Evolutionary conservation across 495 filamentous ascomycete species (phyloP).

Genomic region (Aspergillus egyptiacus): DNA sequence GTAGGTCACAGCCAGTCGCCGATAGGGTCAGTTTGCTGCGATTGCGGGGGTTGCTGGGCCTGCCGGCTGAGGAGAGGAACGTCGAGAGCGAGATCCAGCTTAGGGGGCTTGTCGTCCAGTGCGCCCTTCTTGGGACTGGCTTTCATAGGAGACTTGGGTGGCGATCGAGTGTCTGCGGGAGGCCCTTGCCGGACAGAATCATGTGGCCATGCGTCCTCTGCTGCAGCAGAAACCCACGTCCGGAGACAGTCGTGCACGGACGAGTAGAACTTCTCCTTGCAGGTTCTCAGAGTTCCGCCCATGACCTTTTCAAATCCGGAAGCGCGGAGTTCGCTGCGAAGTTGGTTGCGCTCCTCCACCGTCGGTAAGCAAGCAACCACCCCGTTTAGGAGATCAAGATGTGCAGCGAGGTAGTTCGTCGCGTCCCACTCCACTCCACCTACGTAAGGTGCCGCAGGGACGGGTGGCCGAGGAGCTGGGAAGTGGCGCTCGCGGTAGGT

Average conservation of each 20-base stretch:
- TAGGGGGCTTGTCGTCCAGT: constrained; percentile 38
- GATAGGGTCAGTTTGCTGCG: constrained; percentile 22
- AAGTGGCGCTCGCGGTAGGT: constrained; percentile 59
- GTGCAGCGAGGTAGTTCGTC: constrained; percentile 88
- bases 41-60: constrained; percentile 13
- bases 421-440: constrained; percentile 99
- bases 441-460: constrained; percentile 92
- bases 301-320: constrained; percentile 90
- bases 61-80: constrained; percentile 21
- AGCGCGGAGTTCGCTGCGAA: constrained; percentile 69
- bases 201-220: constrained; percentile 82
- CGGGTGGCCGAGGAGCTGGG: constrained; percentile 78
- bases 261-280: constrained; percentile 96
- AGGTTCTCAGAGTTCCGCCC: constrained; percentile 75
- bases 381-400: constrained; percentile 89
- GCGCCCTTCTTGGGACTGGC: constrained; percentile 35
- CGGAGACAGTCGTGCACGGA: constrained; percentile 81
- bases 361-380: constrained; percentile 80
- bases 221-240: constrained; percentile 83
- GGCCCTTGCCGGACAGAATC: constrained; percentile 69
- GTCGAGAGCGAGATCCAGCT: constrained; percentile 36
- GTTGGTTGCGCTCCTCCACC: constrained; percentile 62
- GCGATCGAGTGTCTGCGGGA: constrained; percentile 35
- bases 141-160: constrained; percentile 40
- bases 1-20: constrained; percentile 35